Base-by-base conservation (phyloP, 139 green algal genomes). In the Coelastrella sp. region DNA sequence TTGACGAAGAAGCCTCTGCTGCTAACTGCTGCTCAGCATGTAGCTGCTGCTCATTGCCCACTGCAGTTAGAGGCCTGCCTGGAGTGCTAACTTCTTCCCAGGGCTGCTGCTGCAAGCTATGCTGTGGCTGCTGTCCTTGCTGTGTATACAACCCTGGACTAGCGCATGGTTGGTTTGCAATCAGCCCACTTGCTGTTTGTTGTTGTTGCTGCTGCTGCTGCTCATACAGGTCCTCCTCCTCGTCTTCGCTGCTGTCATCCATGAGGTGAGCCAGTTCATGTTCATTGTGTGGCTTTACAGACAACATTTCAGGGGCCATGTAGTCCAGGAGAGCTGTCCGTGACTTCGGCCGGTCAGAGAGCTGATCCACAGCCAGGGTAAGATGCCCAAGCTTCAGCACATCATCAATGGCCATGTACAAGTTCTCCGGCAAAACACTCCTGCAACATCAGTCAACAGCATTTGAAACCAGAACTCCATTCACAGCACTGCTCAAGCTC, bases 301-400 rank as follows among this genome's bases (percentile, higher is more conserved):
- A 30, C 35, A 92, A 62, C 85, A 93, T 89, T 77, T 93, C 90
- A 7, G 90, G 90, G 0, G 90, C 86, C 88, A 91, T 93, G 86
- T 91, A 93, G 68, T 93, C 90, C 38, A 93, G 83, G 59, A 91
- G 81, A 32, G 38, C 64, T 11, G 77, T 74, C 25, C 64, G 6
- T 23, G 38, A 69, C 48, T 79, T 69, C 7, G 89, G 89, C 11
- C 78, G 51, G 63, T 90, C 83, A 9, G 74, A 30, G 11, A 79
- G 74, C 68, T 89, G 66, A 66, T 89, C 74, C 21, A 92, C 48
- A 3, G 87, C 77, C 38, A 35, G 11, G 4, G n/a, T 63, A 9
- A 91, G 87, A 74, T 90, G 81, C 19, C 90, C 86, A 37, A 93
- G 64, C 27, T 83, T 81, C 32, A 90, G 71, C 51, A 76, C 37